Evolutionary conservation across 257 asterid genomes (phyloP).

Genomic region (Nicotiana knightiana): DNA sequence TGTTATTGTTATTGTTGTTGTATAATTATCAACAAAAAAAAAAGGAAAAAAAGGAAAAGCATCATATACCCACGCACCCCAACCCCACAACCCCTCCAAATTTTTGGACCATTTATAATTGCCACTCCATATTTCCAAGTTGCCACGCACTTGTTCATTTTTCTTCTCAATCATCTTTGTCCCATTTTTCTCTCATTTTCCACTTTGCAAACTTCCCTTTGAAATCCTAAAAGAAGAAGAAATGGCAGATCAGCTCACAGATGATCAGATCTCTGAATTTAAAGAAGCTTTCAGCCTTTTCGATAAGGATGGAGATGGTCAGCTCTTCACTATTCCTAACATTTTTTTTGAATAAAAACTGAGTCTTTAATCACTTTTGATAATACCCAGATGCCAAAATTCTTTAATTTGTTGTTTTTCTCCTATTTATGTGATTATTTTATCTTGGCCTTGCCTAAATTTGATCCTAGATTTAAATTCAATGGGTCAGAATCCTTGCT

Average conservation of each 20-base stretch:
- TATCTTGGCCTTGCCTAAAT: neutral
- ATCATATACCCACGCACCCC: neutral
- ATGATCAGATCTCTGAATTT: slow-evolving; percentile 10
- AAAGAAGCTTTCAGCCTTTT: slow-evolving; percentile 6
- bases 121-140: neutral
- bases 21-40: too few species aligned
- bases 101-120: neutral
- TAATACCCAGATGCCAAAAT: neutral
- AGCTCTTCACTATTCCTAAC: neutral
- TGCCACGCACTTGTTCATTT: neutral
- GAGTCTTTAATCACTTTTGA: neutral
- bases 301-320: slow-evolving; percentile 5
- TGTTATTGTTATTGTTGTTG: too few species aligned
- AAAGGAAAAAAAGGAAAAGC: neutral
- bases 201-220: neutral
- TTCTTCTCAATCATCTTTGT: neutral
- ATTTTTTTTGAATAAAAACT: neutral
- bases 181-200: neutral
- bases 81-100: neutral
- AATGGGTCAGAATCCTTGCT: neutral
- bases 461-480: neutral
- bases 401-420: neutral
- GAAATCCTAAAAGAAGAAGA: neutral
- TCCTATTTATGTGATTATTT: neutral
- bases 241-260: slow-evolving; percentile 9